Base-by-base conservation (phyloP, 1,139 yeast species). In the Ashbya aceris region DNA sequence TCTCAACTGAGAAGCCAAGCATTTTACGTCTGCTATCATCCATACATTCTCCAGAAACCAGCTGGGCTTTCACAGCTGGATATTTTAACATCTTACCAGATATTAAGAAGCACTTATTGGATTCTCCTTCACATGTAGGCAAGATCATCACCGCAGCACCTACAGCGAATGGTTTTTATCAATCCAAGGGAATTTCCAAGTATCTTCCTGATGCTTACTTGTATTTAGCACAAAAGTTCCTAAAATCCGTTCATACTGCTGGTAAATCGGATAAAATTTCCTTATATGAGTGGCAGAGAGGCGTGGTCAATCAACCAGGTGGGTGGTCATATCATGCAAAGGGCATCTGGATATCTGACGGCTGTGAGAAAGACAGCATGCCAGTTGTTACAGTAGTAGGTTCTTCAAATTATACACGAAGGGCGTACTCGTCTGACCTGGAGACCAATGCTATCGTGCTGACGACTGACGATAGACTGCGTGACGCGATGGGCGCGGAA, bases 261-360 rank as follows among this genome's bases (percentile, higher is more conserved):
- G 73, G 74, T 1, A 76, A 72, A 51, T 64, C 68, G 11, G 54
- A 69, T 6, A 56, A 69, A 14, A 76, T 89, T 29, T 64, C 68
- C 11, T 67, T 91, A 32, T 72, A 69, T 44, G 97, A 91, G 62
- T 93, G 98, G 98, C 76, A 76, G 56, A 76, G 75, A 40, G 98
- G 98, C 1, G 66, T 77, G 1, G 95, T 87, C 7, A 86, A 86
- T 55, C 75, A 84, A 9, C 74, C 79, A 0, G 75, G 70, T 29
- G 97, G 98, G 1, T 91, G 98, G 98, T 85, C 96, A 0, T 91
- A 91, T 61, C 99, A 91, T 58, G 98, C 98, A n/a, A 91, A 91
- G 60, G 99, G 99, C 0, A 68, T 87, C 11, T 91, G 98, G 98
- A 66, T 85, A 1, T 71, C 78, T 7, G 73, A 74, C 7, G 83